Base-by-base conservation (phyloP, 75 land plant genomes). In the Pseudotsuga menziesii region DNA sequence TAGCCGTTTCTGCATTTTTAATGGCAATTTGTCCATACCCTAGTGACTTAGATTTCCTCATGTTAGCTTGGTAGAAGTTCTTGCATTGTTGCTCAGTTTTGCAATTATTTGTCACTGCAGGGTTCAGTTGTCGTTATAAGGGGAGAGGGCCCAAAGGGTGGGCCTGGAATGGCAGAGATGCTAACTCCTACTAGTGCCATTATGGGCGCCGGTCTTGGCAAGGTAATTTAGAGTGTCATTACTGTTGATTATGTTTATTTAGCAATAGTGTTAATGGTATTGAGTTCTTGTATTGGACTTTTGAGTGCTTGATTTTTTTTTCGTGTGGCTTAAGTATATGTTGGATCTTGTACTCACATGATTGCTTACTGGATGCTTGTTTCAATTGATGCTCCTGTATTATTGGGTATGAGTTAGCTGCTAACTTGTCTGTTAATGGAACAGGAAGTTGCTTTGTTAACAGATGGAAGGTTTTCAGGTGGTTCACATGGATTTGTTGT, bases 81-180 rank as follows among this genome's bases (percentile, higher is more conserved):
- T 69, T 69, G n/a, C 3, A 7, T 20, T 36, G 57, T 74, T 14
- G 0, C 26, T 7, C 11, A 73, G 36, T 57, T 13, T 27, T 61
- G 77, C 15, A 32, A 60, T 56, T 32, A 62, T 82, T 23, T 63
- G 19, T 15, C 39, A 69, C 72, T 73, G 13, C 80, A 94, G 98
- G 99, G 99, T 6, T 89, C 83, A 58, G 98, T 95, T 5, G 88
- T 97, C 13, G 88, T 97, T 23, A 97, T 97, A 23, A 91, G 98
- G 81, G 98, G 98, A 48, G 98, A 97, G 76, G 99, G 99, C 13
- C 99, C 99, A 2, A 94, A 94, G 75, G 98, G 99, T 16, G 99
- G 99, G 35, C 99, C 99, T 36, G 99, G 99, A 36, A 97, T 97
- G 99, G 96, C 98, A 79, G 99, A 97, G 84, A 97, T 97, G 99